These are phyloP conservation scores for Canna indica DNA, from an alignment of 176 grass and related monocot species.

Conservation along the genomic window DNA sequence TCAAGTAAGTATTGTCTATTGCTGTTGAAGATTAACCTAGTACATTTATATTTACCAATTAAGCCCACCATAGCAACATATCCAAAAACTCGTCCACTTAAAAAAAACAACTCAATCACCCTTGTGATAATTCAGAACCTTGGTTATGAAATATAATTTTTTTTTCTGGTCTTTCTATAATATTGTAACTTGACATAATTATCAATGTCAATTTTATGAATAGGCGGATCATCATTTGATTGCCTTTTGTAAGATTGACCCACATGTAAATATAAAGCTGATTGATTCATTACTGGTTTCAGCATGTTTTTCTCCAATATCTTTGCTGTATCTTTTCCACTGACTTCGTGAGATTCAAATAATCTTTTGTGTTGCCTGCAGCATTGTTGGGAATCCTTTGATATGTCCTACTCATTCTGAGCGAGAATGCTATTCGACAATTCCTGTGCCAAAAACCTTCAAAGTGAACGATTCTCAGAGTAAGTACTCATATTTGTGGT, in stretches of 20 bases:
- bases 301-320: neutral
- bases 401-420: conserved; percentile 45
- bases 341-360: neutral
- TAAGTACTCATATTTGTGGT: neutral
- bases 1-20: conserved; percentile 42
- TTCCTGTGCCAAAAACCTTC: conserved; percentile 47
- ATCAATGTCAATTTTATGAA: too few relatives aligned
- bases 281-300: too few relatives aligned
- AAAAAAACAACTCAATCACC: too few relatives aligned
- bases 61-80: conserved; percentile 17
- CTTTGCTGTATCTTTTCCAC: neutral
- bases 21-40: neutral
- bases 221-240: too few relatives aligned
- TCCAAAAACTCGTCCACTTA: neutral
- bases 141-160: too few relatives aligned
- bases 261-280: too few relatives aligned
- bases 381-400: conserved; percentile 95
- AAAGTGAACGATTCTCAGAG: conserved; percentile 48
- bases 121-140: too few relatives aligned
- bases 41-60: neutral
- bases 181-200: too few relatives aligned
- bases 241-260: too few relatives aligned
- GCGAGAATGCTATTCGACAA: conserved; percentile 63
- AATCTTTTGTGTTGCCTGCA: conserved; percentile 33
- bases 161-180: too few relatives aligned